phyloP scores from a whole-genome alignment of 2,329 filamentous ascomycete species.

The Paraphoma chrysanthemicola region DNA sequence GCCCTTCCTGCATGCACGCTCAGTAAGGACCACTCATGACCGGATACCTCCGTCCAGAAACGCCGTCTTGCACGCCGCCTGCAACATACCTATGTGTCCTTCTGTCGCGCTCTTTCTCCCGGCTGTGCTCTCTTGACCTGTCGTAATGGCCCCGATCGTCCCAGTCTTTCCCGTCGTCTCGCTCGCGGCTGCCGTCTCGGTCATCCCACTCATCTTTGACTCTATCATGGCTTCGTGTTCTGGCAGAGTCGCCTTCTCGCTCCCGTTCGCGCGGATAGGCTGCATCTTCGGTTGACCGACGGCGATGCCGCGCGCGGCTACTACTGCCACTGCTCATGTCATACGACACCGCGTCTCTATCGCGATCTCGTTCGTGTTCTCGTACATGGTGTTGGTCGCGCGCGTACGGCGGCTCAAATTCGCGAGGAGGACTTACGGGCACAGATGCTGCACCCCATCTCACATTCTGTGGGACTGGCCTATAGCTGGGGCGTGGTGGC shows the following conservation, averaged over 20 bases:
- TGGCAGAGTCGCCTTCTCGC: conserved; percentile 20
- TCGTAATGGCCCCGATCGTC: conserved; percentile 25
- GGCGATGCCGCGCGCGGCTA: conserved; percentile 21
- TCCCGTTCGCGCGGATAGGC: conserved; percentile 31
- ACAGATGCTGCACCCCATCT: conserved; percentile 30
- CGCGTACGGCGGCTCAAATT: conserved; percentile 27
- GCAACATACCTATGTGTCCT: conserved; percentile 41
- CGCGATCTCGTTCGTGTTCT: conserved; percentile 16
- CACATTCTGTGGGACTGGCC: conserved; percentile 26
- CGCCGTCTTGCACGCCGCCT: conserved; percentile 44
- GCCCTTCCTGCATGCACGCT: conserved; percentile 20
- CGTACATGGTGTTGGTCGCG: conserved; percentile 25
- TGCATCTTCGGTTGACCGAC: conserved; percentile 34
- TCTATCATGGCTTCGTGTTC: conserved; percentile 38
- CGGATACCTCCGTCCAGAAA: conserved; percentile 42
- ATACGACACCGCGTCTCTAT: conserved; percentile 13
- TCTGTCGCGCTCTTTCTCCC: conserved; percentile 18
- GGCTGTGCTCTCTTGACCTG: conserved; percentile 14
- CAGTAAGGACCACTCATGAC: conserved; percentile 29
- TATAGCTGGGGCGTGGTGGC: conserved; percentile 33
- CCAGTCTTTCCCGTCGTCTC: conserved; percentile 19
- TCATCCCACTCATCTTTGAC: conserved; percentile 36
- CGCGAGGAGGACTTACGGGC: conserved; percentile 27
- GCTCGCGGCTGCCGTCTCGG: conserved; percentile 19
- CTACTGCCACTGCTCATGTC: conserved; percentile 14